phyloP scores from a whole-genome alignment of 139 green algal genomes.

The Deuterostichococcus epilithicus region DNA sequence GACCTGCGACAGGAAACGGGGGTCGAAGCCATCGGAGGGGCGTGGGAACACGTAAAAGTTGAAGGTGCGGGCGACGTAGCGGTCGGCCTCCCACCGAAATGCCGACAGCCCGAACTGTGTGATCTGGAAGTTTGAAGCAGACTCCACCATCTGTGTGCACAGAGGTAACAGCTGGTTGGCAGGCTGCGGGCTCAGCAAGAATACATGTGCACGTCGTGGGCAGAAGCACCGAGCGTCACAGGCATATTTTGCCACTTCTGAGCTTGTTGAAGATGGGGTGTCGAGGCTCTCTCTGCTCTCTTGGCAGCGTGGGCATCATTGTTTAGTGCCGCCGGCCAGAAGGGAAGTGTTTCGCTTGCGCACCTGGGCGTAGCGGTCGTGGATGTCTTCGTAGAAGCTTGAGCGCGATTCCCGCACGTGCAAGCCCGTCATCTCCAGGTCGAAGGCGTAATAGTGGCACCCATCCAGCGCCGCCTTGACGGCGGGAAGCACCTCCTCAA shows the following conservation, averaged over 20 bases:
- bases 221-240: not conserved
- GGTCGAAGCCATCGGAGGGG: constrained; percentile 37
- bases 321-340: not conserved
- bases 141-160: constrained; percentile 39
- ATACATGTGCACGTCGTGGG: not conserved
- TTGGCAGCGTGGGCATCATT: not conserved
- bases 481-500: constrained; percentile 44
- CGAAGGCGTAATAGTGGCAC: constrained; percentile 54
- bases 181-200: not conserved
- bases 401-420: constrained; percentile 44
- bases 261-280: not conserved
- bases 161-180: constrained; percentile 5
- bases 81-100: constrained; percentile 39
- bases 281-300: not conserved
- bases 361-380: constrained; percentile 53
- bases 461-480: constrained; percentile 40
- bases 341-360: not conserved
- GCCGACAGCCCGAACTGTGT: constrained; percentile 71
- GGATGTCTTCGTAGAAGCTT: constrained; percentile 61
- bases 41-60: constrained; percentile 82
- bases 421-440: constrained; percentile 79
- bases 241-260: not conserved
- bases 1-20: constrained; percentile 64
- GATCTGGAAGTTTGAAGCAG: constrained; percentile 50
- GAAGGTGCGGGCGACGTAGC: constrained; percentile 56